Evolutionary conservation across 805 yeast genomes (phyloP).

Genomic region (Kockiozyma suomiensis): DNA sequence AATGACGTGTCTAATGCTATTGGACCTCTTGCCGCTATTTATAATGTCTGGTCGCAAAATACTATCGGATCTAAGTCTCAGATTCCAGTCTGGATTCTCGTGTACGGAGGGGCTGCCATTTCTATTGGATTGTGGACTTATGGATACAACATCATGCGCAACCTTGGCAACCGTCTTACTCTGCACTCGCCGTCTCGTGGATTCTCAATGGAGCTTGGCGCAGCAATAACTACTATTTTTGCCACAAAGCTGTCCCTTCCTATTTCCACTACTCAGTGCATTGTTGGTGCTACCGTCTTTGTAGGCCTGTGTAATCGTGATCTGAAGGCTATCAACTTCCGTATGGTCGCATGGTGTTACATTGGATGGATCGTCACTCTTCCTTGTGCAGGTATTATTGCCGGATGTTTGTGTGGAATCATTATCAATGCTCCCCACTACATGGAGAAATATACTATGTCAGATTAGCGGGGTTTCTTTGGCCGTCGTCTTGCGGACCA

Average conservation of each 20-base stretch:
- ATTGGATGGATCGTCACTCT: constrained; percentile 72
- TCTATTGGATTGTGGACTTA: constrained; percentile 71
- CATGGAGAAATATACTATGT: constrained; percentile 15
- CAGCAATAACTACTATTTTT: constrained; percentile 73
- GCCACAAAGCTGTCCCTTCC: constrained; percentile 75
- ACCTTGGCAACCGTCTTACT: constrained; percentile 72
- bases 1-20: constrained; percentile 79
- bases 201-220: constrained; percentile 73
- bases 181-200: constrained; percentile 80
- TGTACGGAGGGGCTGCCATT: constrained; percentile 66
- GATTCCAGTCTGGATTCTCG: constrained; percentile 72
- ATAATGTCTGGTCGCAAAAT: constrained; percentile 61
- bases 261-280: constrained; percentile 76
- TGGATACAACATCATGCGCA: constrained; percentile 70
- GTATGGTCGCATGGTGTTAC: constrained; percentile 72
- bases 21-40: constrained; percentile 71
- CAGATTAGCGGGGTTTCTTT: no score
- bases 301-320: constrained; percentile 75
- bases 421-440: constrained; percentile 63
- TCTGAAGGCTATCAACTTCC: constrained; percentile 68
- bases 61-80: constrained; percentile 50
- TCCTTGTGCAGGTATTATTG: constrained; percentile 72
- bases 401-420: constrained; percentile 67
- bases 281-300: constrained; percentile 75
- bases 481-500: no score